Percentiles rank a stretch among this genome's conserved stretches.
Conservation (phyloP, 805 yeast genomes). For the Metschnikowia similis region DNA sequence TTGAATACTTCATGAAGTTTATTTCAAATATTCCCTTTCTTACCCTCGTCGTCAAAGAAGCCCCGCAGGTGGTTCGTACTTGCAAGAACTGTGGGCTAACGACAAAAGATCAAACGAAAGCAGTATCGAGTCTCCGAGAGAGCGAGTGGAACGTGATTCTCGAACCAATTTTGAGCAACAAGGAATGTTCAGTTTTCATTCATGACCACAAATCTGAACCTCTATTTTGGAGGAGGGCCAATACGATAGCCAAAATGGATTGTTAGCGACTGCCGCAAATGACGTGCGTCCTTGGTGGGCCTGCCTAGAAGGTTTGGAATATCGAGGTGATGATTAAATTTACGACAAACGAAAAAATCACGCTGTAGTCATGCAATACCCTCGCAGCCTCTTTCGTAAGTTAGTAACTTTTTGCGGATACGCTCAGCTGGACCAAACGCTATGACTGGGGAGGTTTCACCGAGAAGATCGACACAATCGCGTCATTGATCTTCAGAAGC, state of each 20-base stretch:
- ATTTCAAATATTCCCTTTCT: slow-evolving; percentile 22
- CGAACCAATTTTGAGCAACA: slow-evolving; percentile 14
- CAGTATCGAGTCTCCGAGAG: slow-evolving; percentile 9
- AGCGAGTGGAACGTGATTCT: slow-evolving; percentile 19
- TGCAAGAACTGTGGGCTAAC: slow-evolving; percentile 34
- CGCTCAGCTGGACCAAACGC: background rate
- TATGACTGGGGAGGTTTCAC: background rate
- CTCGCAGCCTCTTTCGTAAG: slow-evolving; percentile 9
- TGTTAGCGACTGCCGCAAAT: background rate
- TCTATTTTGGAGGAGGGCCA: slow-evolving; percentile 10
- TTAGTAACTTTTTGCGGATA: slow-evolving; percentile 6
- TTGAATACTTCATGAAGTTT: slow-evolving; percentile 18
- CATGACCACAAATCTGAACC: slow-evolving; percentile 13
- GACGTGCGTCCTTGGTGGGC: background rate
- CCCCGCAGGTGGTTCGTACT: slow-evolving; percentile 20
- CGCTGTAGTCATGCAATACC: slow-evolving; percentile 3
- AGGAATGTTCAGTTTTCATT: slow-evolving; percentile 13
- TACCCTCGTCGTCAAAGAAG: slow-evolving; percentile 23
- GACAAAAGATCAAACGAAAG: slow-evolving; percentile 10
- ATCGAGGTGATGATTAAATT: slow-evolving; percentile 3
- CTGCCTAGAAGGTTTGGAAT: background rate
- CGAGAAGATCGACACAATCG: background rate
- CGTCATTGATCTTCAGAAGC: background rate
- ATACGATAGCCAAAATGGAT: background rate
- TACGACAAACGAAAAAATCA: slow-evolving; percentile 5